phyloP scores from a whole-genome alignment of 495 filamentous ascomycete genomes.

The Xylaria castorea region DNA sequence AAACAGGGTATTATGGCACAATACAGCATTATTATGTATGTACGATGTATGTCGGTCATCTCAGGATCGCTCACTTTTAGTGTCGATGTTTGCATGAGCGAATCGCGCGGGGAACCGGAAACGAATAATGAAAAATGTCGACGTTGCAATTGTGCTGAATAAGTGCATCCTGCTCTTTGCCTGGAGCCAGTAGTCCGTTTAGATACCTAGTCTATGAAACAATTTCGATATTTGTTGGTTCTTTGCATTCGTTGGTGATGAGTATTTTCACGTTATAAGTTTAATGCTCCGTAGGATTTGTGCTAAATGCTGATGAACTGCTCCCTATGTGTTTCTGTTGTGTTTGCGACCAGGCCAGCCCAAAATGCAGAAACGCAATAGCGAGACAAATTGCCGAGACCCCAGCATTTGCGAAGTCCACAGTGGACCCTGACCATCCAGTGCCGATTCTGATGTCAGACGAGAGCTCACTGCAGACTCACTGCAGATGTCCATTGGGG shows the following conservation, averaged over 20 bases:
- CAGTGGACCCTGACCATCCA: slow-evolving; percentile 19
- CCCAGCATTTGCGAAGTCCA: slow-evolving; percentile 22
- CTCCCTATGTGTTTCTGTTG: slow-evolving; percentile 13
- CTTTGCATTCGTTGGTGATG: neutral
- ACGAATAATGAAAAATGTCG: neutral
- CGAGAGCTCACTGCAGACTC: slow-evolving; percentile 15
- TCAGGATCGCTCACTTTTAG: slow-evolving; percentile 8
- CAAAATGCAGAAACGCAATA: slow-evolving; percentile 9
- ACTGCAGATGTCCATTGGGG: neutral
- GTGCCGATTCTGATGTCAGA: slow-evolving; percentile 28
- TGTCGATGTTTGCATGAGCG: slow-evolving; percentile 20
- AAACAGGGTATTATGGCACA: slow-evolving; percentile 1
- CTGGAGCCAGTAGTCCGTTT: neutral
- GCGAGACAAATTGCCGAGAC: slow-evolving; percentile 24
- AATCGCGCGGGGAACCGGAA: slow-evolving; percentile 15
- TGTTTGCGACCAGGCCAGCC: slow-evolving; percentile 12
- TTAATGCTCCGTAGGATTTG: slow-evolving; percentile 7
- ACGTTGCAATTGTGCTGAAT: slow-evolving; percentile 5
- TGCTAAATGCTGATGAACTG: neutral
- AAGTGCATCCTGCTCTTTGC: neutral
- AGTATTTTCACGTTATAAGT: neutral
- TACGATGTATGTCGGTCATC: slow-evolving; percentile 26
- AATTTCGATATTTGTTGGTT: neutral
- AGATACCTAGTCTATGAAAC: neutral
- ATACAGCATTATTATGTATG: slow-evolving; percentile 7